These are phyloP conservation scores for Russula sp. DNA, from an alignment of 768 basidiomycete species.

Conservation along the genomic window DNA sequence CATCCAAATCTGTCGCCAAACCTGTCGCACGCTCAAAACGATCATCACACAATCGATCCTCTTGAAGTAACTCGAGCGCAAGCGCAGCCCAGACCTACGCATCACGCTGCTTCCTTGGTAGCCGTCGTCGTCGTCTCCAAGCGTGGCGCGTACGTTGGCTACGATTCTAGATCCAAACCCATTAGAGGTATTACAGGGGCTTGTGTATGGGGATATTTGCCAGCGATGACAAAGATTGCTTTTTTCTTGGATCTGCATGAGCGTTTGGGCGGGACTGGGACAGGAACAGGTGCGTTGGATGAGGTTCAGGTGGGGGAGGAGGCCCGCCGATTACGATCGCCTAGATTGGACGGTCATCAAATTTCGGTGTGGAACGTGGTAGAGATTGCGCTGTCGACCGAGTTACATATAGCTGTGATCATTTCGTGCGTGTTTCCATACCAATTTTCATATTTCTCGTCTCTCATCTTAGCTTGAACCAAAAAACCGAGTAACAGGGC, in stretches of 20 bases:
- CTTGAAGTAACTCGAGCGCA: not conserved
- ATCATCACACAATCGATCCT: not conserved
- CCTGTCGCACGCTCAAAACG: not conserved
- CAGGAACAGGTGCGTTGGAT: too few relatives aligned
- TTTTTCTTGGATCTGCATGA: not conserved
- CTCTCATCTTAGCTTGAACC: not conserved
- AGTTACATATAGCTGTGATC: constrained; percentile 12
- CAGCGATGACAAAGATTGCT: not conserved
- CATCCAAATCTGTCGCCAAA: not conserved
- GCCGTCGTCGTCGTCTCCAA: not conserved
- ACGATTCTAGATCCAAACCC: not conserved
- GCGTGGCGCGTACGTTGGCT: not conserved
- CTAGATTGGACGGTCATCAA: constrained; percentile 2
- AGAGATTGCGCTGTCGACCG: not conserved
- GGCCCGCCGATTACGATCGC: too few relatives aligned
- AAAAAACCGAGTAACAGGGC: not conserved
- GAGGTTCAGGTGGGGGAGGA: not conserved
- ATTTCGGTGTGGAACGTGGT: not conserved
- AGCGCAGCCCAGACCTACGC: not conserved
- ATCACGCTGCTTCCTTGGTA: not conserved
- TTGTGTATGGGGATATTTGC: too few relatives aligned
- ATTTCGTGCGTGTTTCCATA: not conserved
- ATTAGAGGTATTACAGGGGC: too few relatives aligned
- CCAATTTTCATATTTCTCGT: not conserved
- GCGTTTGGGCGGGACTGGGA: not conserved